Conservation (phyloP, 768 basidiomycete genomes). For the Naganishia kalamii region DNA sequence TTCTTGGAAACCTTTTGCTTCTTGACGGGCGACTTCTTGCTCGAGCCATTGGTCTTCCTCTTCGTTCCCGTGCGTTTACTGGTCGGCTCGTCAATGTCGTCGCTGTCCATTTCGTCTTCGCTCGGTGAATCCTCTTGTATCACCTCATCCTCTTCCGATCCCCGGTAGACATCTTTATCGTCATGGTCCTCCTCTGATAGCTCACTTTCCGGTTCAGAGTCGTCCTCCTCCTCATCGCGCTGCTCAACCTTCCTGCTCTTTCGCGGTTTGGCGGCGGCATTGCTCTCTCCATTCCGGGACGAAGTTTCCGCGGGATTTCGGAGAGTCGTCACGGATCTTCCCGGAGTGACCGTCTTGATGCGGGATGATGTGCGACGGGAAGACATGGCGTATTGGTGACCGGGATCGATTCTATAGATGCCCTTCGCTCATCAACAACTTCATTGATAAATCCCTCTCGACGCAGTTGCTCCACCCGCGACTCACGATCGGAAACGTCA, state of each 20-base stretch:
- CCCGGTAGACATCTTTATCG: constrained; percentile 30
- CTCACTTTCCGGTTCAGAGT: constrained; percentile 5
- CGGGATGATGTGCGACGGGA: neutral
- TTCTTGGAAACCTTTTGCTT: constrained; percentile 9
- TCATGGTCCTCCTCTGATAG: constrained; percentile 23
- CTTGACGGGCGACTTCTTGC: constrained; percentile 22
- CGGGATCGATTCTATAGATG: too few species aligned
- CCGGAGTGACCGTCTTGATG: neutral
- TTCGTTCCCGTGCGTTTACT: neutral
- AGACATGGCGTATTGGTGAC: too few species aligned
- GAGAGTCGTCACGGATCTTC: neutral
- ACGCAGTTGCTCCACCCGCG: too few species aligned
- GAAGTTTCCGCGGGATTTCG: neutral
- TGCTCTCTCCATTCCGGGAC: neutral
- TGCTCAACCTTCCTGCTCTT: neutral
- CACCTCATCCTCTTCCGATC: constrained; percentile 26
- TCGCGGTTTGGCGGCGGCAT: neutral
- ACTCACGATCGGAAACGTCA: too few species aligned
- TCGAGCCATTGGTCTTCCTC: neutral
- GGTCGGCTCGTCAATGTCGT: constrained; percentile 26
- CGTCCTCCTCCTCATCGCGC: neutral
- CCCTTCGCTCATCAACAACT: too few species aligned
- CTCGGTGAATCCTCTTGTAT: constrained; percentile 25
- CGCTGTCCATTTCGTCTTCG: constrained; percentile 27
- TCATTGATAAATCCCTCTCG: too few species aligned